phyloP scores from a whole-genome alignment of 78 protist species.

The Monosiga brevicollis region DNA sequence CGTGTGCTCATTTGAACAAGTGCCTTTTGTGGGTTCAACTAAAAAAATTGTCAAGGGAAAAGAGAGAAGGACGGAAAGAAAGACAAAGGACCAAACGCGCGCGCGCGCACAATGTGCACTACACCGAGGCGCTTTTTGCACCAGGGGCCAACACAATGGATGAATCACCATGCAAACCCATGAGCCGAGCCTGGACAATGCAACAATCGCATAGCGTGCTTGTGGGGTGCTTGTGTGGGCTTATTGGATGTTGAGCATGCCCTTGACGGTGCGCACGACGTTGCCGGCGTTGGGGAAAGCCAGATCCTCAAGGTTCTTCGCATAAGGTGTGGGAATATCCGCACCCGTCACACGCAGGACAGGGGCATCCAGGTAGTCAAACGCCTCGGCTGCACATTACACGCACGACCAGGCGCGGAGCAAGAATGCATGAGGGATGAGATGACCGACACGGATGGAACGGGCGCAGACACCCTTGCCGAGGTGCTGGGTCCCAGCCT shows the following conservation, averaged over 20 bases:
- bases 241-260: not conserved
- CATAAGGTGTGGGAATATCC: slow-evolving; percentile 94
- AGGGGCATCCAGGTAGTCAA: slow-evolving; percentile 92
- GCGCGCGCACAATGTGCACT: not conserved
- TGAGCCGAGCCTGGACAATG: not conserved
- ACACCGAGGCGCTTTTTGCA: not conserved
- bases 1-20: no score
- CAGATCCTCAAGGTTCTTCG: slow-evolving; percentile 58
- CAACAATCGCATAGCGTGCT: not conserved
- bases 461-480: no score
- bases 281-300: slow-evolving; percentile 55
- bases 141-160: not conserved
- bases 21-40: no score
- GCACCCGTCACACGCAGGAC: slow-evolving; percentile 79
- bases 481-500: no score
- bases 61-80: not conserved
- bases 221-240: no score
- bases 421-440: not conserved
- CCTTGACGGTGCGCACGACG: slow-evolving; percentile 39
- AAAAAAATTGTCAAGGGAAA: no score
- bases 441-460: no score
- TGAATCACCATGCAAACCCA: not conserved
- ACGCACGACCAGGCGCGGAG: not conserved
- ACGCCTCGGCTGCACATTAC: slow-evolving; percentile 30
- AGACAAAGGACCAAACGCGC: not conserved